A percentile compares a stretch with the other conserved stretches of the same genome.
Evolutionary conservation across 2,329 filamentous ascomycete genomes (phyloP).

Genomic region (Fusarium redolens): DNA sequence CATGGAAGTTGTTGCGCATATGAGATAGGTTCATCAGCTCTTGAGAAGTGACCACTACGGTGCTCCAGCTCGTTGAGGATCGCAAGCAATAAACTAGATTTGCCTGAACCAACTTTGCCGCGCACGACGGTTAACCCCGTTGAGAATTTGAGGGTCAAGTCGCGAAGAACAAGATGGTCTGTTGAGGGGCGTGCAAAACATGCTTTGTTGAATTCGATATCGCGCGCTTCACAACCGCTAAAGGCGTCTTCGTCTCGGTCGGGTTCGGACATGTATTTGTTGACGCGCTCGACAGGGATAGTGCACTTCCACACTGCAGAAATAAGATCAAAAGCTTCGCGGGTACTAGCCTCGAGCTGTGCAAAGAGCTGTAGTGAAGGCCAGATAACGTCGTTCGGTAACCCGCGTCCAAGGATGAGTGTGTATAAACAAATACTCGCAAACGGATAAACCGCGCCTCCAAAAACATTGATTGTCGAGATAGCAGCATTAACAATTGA

Average conservation of each 20-base stretch:
- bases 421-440: constrained; percentile 87
- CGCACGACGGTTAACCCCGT: constrained; percentile 66
- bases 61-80: constrained; percentile 76
- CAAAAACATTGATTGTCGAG: constrained; percentile 74
- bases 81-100: constrained; percentile 69
- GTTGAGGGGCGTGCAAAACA: constrained; percentile 85
- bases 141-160: constrained; percentile 59
- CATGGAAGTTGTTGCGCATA: constrained; percentile 72
- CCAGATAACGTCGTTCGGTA: constrained; percentile 86
- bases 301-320: constrained; percentile 82
- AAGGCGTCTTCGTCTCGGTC: constrained; percentile 70
- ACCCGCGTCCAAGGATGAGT: constrained; percentile 70
- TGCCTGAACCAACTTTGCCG: constrained; percentile 70
- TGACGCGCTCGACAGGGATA: constrained; percentile 84
- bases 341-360: constrained; percentile 78
- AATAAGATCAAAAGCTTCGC: constrained; percentile 79
- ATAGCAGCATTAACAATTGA: constrained; percentile 61
- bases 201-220: constrained; percentile 69
- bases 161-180: constrained; percentile 60
- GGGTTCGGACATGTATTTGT: constrained; percentile 87
- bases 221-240: constrained; percentile 47
- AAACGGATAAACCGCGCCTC: constrained; percentile 81
- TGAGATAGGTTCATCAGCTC: constrained; percentile 63
- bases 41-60: constrained; percentile 58
- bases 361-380: constrained; percentile 85